Evolutionary conservation across 371 early-diverging fungal species (phyloP).

Genomic region (Mucor plumbeus): DNA sequence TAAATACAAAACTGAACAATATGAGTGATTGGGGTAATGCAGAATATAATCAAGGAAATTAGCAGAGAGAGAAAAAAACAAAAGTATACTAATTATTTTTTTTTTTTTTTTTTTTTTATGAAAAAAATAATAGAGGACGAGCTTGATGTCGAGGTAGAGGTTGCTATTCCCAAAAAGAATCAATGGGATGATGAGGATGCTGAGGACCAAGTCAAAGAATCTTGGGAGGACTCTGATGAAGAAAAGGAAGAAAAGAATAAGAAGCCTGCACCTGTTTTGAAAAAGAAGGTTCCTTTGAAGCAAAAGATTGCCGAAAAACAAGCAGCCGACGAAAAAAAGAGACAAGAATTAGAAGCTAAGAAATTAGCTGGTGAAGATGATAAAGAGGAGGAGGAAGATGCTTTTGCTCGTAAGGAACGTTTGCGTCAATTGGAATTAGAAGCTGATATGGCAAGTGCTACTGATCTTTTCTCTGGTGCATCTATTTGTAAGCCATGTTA

Average conservation of each 20-base stretch:
- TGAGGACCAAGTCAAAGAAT: conserved; percentile 75
- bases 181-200: conserved; percentile 88
- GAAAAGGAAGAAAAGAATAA: conserved; percentile 57
- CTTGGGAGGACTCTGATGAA: conserved; percentile 80
- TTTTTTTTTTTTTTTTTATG: not conserved
- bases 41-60: not conserved
- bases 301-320: conserved; percentile 82
- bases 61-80: not conserved
- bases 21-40: conserved; percentile 78
- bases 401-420: conserved; percentile 64
- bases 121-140: conserved; percentile 38
- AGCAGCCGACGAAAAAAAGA: conserved; percentile 73
- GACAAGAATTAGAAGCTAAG: conserved; percentile 60
- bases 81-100: not conserved
- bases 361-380: conserved; percentile 45
- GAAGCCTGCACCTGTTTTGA: conserved; percentile 42
- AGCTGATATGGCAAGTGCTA: conserved; percentile 84
- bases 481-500: conserved; percentile 50
- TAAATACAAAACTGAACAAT: not conserved
- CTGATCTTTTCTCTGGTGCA: conserved; percentile 82
- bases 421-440: conserved; percentile 74
- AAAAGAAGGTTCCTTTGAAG: conserved; percentile 71
- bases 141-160: conserved; percentile 34
- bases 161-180: conserved; percentile 53
- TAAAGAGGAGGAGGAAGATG: conserved; percentile 72